Conservation (phyloP, 176 grass and related monocot species). For the Ensete ventricosum region DNA sequence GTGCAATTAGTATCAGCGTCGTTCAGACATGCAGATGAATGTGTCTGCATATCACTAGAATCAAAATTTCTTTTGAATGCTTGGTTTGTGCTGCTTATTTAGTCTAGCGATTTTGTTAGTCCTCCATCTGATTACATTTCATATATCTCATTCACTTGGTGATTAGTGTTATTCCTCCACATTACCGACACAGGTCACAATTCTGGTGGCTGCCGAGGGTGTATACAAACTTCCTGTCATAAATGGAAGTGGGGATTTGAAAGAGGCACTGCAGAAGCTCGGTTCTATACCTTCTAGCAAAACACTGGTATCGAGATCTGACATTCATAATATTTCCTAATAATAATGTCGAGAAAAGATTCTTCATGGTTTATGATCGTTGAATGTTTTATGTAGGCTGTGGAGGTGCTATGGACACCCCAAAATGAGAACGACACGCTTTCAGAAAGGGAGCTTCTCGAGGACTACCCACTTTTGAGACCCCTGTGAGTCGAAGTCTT, state of each 20-base stretch:
- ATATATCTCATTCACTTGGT: too few species aligned
- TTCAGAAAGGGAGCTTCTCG: constrained; percentile 75
- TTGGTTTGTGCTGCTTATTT: too few species aligned
- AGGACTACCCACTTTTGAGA: constrained; percentile 84
- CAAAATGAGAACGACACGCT: constrained; percentile 88
- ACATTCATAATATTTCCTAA: neutral
- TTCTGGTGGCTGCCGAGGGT: constrained; percentile 82
- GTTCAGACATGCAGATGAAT: too few species aligned
- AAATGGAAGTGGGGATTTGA: constrained; percentile 76
- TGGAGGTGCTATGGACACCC: constrained; percentile 93
- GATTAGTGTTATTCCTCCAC: neutral
- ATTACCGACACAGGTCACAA: constrained; percentile 48
- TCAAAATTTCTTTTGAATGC: too few species aligned
- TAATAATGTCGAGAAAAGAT: neutral
- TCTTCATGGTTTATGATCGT: neutral
- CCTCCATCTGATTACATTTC: neutral
- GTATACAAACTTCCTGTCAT: constrained; percentile 76
- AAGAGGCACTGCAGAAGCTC: constrained; percentile 68
- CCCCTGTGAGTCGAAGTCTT: constrained; percentile 24
- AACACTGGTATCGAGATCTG: constrained; percentile 46
- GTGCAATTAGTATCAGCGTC: too few species aligned
- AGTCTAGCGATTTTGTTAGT: neutral
- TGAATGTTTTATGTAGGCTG: constrained; percentile 37
- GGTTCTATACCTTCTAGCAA: constrained; percentile 78
- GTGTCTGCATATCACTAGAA: too few species aligned